phyloP scores from a whole-genome alignment of 2,329 filamentous ascomycete genomes.

The Fonsecaea monophora region DNA sequence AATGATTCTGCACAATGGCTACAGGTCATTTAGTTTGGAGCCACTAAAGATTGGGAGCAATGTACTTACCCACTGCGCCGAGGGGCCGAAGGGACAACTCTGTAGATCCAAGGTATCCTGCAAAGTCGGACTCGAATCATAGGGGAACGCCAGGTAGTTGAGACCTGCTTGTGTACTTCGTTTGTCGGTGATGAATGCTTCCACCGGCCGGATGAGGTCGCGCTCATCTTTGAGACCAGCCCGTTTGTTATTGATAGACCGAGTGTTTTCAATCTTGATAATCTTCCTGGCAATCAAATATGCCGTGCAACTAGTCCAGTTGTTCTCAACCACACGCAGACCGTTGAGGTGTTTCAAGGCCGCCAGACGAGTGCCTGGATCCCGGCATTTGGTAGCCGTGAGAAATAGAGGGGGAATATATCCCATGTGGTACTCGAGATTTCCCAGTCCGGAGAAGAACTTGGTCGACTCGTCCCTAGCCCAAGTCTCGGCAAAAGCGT shows the following conservation, averaged over 20 bases:
- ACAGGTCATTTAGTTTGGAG: neutral
- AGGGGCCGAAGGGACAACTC: conserved; percentile 14
- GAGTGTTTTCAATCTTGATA: conserved; percentile 28
- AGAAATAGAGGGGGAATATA: conserved; percentile 37
- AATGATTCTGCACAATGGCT: conserved; percentile 30
- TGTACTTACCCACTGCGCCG: conserved; percentile 25
- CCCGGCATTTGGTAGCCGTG: conserved; percentile 34
- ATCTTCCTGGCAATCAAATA: conserved; percentile 32
- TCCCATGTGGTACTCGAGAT: conserved; percentile 29
- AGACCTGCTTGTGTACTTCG: conserved; percentile 21
- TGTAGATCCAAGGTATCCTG: conserved; percentile 29
- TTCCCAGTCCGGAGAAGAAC: conserved; percentile 16
- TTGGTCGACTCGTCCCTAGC: conserved; percentile 17
- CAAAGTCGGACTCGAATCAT: conserved; percentile 17
- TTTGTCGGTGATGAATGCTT: conserved; percentile 29
- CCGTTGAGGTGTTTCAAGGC: conserved; percentile 25
- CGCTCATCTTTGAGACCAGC: conserved; percentile 19
- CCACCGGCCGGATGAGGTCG: conserved; percentile 30
- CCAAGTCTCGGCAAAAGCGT: conserved; percentile 23
- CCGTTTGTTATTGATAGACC: conserved; percentile 19
- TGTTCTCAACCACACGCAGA: conserved; percentile 25
- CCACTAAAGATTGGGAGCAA: neutral
- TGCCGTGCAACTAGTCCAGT: conserved; percentile 37
- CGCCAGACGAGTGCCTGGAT: conserved; percentile 22
- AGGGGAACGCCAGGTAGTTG: conserved; percentile 23